Conservation (phyloP, 208 protist genomes). For the Phytomonas francai region DNA sequence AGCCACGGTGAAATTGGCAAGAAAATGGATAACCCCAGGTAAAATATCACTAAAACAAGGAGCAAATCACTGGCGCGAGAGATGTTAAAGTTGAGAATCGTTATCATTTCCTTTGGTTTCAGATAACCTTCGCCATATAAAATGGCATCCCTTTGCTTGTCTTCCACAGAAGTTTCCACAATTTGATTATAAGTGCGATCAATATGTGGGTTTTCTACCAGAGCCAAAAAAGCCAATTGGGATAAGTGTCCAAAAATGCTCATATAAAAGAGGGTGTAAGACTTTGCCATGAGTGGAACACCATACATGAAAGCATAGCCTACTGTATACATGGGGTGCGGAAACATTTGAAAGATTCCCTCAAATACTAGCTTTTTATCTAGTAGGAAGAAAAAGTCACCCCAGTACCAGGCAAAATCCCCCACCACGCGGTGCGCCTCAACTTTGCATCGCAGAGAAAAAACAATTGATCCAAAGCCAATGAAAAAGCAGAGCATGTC, state of each 20-base stretch:
- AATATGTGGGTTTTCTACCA: slow-evolving; percentile 92
- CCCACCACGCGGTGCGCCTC: slow-evolving; percentile 94
- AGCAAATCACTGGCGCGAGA: slow-evolving; percentile 78
- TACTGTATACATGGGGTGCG: slow-evolving; percentile 95
- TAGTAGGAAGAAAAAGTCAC: slow-evolving; percentile 95
- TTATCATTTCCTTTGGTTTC: slow-evolving; percentile 48
- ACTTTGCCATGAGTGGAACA: slow-evolving; percentile 82
- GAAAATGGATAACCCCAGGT: slow-evolving; percentile 40
- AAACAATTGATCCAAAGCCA: slow-evolving; percentile 57
- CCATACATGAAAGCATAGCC: slow-evolving; percentile 93
- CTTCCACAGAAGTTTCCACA: slow-evolving; percentile 17
- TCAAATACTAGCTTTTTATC: slow-evolving; percentile 91
- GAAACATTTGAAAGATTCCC: slow-evolving; percentile 93
- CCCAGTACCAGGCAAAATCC: slow-evolving; percentile 96
- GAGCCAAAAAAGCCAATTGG: slow-evolving; percentile 88
- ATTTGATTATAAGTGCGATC: slow-evolving; percentile 57
- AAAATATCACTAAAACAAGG: slow-evolving; percentile 53
- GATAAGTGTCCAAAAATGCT: slow-evolving; percentile 88
- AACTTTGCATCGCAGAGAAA: slow-evolving; percentile 91
- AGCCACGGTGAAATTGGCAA: slow-evolving; percentile 41
- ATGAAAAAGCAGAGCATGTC: slow-evolving; percentile 68
- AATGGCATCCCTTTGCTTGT: slow-evolving; percentile 33
- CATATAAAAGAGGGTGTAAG: slow-evolving; percentile 90
- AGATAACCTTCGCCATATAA: slow-evolving; percentile 55
- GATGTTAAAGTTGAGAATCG: slow-evolving; percentile 73